These are phyloP conservation scores for Saussurea involucrata DNA, from an alignment of 129 eudicot genomes.

Conservation along the genomic window DNA sequence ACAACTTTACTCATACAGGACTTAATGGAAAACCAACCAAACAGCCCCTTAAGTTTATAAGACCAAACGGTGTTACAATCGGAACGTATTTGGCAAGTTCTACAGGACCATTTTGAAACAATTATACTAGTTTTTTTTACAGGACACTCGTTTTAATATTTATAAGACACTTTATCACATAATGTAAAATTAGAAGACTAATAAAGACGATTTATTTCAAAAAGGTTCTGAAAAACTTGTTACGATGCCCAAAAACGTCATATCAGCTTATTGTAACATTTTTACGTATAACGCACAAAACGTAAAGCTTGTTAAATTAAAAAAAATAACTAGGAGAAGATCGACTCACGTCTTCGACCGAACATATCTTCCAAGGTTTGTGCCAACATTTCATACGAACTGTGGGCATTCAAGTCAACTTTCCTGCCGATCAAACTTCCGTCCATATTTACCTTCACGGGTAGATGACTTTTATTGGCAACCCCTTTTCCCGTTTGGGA, in stretches of 20 bases:
- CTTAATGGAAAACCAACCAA: too few species aligned
- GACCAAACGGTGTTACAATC: background rate
- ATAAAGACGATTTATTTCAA: background rate
- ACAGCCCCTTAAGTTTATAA: background rate
- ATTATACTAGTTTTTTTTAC: background rate
- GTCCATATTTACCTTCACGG: conserved; percentile 83
- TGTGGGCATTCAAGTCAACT: conserved; percentile 67
- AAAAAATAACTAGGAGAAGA: background rate
- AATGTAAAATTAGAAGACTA: background rate
- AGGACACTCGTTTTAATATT: background rate
- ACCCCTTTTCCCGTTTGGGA: conserved; percentile 8
- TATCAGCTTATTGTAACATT: background rate
- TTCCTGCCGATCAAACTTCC: conserved; percentile 77
- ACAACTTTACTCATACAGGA: too few species aligned
- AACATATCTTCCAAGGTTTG: conserved; percentile 66
- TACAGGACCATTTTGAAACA: background rate
- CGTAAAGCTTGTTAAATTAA: background rate
- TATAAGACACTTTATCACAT: background rate
- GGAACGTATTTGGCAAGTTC: too few species aligned
- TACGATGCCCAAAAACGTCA: background rate
- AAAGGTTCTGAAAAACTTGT: background rate
- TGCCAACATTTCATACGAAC: conserved; percentile 58
- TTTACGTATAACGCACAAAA: background rate
- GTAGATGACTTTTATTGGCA: conserved; percentile 33
- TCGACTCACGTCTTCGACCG: conserved; percentile 35